Base-by-base conservation (phyloP, 805 yeast species). In the Starmerella geochares region DNA sequence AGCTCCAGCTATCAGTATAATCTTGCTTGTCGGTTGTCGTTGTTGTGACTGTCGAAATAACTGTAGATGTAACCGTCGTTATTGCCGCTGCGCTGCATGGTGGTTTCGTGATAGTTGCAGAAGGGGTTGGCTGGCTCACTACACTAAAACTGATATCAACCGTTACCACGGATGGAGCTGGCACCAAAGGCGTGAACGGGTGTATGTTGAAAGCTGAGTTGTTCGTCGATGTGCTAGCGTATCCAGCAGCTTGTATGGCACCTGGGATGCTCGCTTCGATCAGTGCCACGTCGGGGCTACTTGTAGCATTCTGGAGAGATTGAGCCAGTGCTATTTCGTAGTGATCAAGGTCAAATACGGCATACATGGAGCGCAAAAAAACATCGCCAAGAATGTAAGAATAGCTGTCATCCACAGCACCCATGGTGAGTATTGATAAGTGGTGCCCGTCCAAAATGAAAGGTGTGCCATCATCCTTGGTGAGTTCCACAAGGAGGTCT, bases 341-440 rank as follows among this genome's bases (percentile, higher is more conserved):
- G 56, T 73, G 74, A 29, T 80, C 85, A 45, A 81, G 66, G 61
- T 84, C 84, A 62, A 75, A 80, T n/a, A 81, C 86, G 19, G 77
- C 73, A 60, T 83, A 84, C n/a, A 80, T 80, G 33, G 75, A 72
- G 50, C 84, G 71, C 54, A 83, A 65, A 59, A 83, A 75, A 45
- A 75, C 73, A 59, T 81, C 87, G 8, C 92, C 92, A 29, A 83
- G 67, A 51, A 80, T 70, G 32, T 60, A 50, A 68, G 62, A 29
- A 55, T 49, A 57, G 31, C 52, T 50, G 67, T 62, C 38, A 52
- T 43, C 38, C 56, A 69, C 45, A 57, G 63, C 19, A 60, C 59
- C 19, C 16, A 61, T 49, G 2, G 59, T 56, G 25, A 64, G 45
- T 11, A 56, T 51, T 7, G 60, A 57, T 28, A 51, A 53, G 1